Evolutionary conservation across 75 land plant genomes (phyloP), one percentile per base, ranked within the genome.

Genomic region (Pinus taeda): DNA sequence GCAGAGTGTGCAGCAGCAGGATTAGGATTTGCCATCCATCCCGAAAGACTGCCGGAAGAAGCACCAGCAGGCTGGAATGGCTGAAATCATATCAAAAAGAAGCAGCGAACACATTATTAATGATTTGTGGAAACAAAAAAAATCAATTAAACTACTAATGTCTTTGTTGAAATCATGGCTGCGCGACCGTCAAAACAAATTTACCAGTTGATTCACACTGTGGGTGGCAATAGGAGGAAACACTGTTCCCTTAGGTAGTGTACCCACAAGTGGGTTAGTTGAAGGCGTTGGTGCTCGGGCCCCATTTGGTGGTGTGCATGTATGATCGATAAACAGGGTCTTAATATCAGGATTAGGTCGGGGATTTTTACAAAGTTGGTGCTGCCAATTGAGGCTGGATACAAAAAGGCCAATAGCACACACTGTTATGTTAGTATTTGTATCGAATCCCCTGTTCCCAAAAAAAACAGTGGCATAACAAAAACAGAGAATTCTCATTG

Each of bases 331-430:
- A 77, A 95, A 95, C 11, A 93, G 86, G 21, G 95, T 95, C 80
- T 88, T 94, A 29, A 94, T 92, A 73, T 95, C 98, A 15, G 93
- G 98, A 81, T 93, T 95, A 1, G 88, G 88, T 17, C 91, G 83
- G 14, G 98, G 98, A 61, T 90, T 95, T 75, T 89, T 85, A 82
- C 98, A 95, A 74, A 93, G 88, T 70, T 89, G 93, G 79, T 95
- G 98, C 84, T 95, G 98, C 98, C 97, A 94, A 70, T 94, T 94
- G 53, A 94, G 82, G 84, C 97, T 94, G 86, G 5, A 72, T 75
- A 21, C 18, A 30, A 67, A 39, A 66, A 67, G 37, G 8, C 49
- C 71, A 39, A 67, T 37, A 4, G 53, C 81, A 81, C 15, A 73
- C 42, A 1, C 8, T 26, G 20, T 60, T 11, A 49, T 59, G 58